Evolutionary conservation across 305 asterid genomes (phyloP).

Genomic region (Lippia alba): DNA sequence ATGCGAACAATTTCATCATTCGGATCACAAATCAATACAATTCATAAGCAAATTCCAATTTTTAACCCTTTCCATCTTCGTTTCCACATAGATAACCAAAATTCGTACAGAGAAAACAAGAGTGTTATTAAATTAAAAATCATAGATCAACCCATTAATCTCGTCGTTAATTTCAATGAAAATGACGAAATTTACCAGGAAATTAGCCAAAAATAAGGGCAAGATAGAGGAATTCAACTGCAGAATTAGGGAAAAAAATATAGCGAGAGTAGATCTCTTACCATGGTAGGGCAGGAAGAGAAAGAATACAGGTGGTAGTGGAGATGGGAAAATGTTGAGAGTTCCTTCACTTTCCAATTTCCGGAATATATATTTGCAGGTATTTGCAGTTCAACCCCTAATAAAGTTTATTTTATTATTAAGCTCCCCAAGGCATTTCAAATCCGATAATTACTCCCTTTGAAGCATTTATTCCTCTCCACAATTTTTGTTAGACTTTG

Average conservation of each 20-base stretch:
- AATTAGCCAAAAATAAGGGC: neutral
- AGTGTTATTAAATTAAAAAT: neutral
- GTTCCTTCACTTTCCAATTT: neutral
- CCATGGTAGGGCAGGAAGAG: conserved; percentile 14
- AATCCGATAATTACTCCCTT: neutral
- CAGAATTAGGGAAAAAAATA: too few species aligned
- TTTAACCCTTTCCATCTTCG: too few species aligned
- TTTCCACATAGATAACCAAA: neutral
- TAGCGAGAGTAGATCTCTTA: neutral
- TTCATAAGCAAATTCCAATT: neutral
- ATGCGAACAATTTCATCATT: neutral
- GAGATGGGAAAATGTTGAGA: neutral
- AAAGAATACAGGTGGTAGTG: neutral
- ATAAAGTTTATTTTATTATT: neutral
- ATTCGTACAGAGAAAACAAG: neutral
- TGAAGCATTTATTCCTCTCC: too few species aligned
- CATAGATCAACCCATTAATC: neutral
- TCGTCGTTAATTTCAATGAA: conserved; percentile 11
- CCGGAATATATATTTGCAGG: neutral
- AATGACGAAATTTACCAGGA: neutral
- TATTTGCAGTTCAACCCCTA: neutral
- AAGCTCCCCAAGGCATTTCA: neutral
- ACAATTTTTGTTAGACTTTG: too few species aligned
- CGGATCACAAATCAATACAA: neutral
- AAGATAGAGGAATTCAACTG: neutral